Base-by-base conservation (phyloP, 345 rosid genomes). In the Salix exigua region DNA sequence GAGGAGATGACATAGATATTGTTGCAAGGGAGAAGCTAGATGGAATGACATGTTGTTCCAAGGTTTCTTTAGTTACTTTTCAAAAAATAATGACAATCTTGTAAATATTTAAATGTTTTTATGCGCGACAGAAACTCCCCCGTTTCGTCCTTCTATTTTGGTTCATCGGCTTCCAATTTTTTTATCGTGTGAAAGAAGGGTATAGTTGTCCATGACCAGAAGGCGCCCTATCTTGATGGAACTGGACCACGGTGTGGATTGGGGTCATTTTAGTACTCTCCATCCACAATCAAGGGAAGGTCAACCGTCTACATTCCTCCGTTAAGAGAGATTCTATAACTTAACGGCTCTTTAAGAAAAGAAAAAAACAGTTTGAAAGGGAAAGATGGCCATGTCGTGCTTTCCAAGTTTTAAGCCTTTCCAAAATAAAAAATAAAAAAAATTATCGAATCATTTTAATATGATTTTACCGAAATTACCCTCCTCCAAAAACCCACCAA, bases 291-390 rank as follows among this genome's bases (percentile, higher is more conserved):
- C 23, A 9, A 3, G 40, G 42, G 7, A 9, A 77, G 74, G 58
- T 70, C 74, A 44, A 70, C 50, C 25, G 44, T 76, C 55, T 5
- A 35, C 53, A 17, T 67, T 75, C 38, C 70, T 38, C 9, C 12
- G 66, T 68, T 60, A 69, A 42, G 71, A 7, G 17, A 10, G 60
- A 76, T 69, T 76, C 68, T 76, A n/a, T 58, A 68, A 70, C 31
- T 30, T 61, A 77, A 77, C 74, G 78, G 72, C 67, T 67, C 66
- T 75, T 65, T n/a, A 2, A 25, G 37, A 33, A 33, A 4, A 31
- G 31, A 65, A 31, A 18, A 21, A 74, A 23, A 44, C 23, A 31
- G 16, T 70, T 62, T 12, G 68, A 42, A 68, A 28, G 46, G 10
- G 66, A 18, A 6, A 7, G 16, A 68, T 6, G 42, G 60, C 67